Evolutionary conservation across 176 grass and related monocot genomes (phyloP).

Genomic region (Elymus sibiricus): DNA sequence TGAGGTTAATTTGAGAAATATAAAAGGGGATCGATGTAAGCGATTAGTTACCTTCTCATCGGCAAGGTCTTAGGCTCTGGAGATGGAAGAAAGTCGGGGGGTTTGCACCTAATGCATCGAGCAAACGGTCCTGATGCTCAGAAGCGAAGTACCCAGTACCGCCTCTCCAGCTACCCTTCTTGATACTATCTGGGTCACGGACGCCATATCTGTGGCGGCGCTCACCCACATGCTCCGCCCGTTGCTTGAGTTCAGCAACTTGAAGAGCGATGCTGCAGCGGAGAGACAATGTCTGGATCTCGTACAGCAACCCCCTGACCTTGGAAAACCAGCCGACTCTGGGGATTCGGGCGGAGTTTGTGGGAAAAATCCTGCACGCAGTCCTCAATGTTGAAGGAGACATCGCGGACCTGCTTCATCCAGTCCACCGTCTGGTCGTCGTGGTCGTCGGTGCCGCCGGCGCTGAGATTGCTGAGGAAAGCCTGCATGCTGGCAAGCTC

Average conservation of each 20-base stretch:
- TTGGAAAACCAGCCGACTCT: no score
- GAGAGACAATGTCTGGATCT: background rate
- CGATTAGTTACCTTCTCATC: no score
- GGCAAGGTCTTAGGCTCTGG: no score
- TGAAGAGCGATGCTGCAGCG: background rate
- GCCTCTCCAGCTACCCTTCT: background rate
- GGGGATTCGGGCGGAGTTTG: background rate
- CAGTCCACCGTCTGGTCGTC: background rate
- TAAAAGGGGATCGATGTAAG: no score
- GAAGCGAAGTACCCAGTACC: no score
- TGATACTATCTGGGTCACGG: background rate
- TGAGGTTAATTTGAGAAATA: no score
- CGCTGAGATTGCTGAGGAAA: background rate
- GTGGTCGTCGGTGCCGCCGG: background rate
- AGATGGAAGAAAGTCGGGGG: no score
- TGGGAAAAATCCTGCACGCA: background rate
- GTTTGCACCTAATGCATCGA: no score
- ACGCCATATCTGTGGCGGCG: background rate
- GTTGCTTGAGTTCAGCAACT: background rate
- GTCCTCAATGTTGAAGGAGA: conserved; percentile 2
- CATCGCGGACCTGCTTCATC: conserved; percentile 15
- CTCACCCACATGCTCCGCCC: background rate
- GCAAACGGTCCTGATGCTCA: no score
- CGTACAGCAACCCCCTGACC: background rate
- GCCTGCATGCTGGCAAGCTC: conserved; percentile 16